Evolutionary conservation across 169 alveolate species (phyloP), one percentile per base, ranked within the genome.

Genomic region (Cryptosporidium felis): DNA sequence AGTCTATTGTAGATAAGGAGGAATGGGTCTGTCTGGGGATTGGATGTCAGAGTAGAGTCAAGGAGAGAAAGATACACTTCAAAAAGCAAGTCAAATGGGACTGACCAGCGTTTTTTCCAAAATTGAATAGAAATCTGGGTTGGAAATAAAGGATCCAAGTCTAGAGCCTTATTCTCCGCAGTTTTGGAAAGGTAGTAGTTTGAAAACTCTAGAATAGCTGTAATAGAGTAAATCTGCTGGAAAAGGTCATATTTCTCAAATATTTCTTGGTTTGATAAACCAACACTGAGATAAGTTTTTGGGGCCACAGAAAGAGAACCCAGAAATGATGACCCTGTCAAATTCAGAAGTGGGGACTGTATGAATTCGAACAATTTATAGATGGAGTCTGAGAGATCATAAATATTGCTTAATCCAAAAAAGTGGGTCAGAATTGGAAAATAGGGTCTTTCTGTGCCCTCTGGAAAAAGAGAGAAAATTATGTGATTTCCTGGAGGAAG

Each of bases 171-270:
- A 45, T 40, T 26, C 16, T 63, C 36, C 1, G 58, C 23, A 9
- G 49, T 18, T 14, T 18, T 1, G 3, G 16, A 21, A 21, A 65
- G 26, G 21, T 49, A 40, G 34, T 53, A 74, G 36, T 53, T 49
- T 3, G 34, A 23, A 36, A 74, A 74, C 56, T 74, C 85, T 5
- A 74, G n/a, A 16, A 74, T 36, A 34, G 85, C 85, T 26, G 67
- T 30, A 8, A 74, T 53, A 8, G 67, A 49, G 56, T 74, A 74
- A 18, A 74, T 36, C 56, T 74, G 85, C 56, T 74, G 85, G 41
- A 74, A 74, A 16, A 74, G 34, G 21, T 74, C 85, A 8, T 74
- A 53, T 32, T 74, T 49, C 56, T 74, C 53, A 56, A 53, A 49
- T 0, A 74, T 74, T 74, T 49, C 67, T 26, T 74, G 49, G 30